Conservation (phyloP, 306 rosid species). For the Arachis stenosperma region DNA sequence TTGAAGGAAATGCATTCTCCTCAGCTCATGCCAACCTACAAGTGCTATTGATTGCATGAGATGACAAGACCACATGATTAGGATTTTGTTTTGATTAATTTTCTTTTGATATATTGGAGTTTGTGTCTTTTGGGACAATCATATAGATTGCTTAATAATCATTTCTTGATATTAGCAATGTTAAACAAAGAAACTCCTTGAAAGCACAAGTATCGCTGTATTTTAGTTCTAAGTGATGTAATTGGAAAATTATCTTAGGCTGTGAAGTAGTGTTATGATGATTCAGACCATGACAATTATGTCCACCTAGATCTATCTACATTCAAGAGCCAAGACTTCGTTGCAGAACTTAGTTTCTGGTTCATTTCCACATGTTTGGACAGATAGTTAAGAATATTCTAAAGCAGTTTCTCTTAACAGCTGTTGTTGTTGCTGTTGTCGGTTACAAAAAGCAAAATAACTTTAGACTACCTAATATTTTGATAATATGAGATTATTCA, state of each 20-base stretch:
- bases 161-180: neutral
- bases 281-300: constrained; percentile 9
- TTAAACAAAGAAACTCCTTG: constrained; percentile 11
- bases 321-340: neutral
- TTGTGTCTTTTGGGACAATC: constrained; percentile 25
- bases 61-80: constrained; percentile 7
- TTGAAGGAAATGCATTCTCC: constrained; percentile 73
- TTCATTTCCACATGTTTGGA: neutral
- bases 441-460: no score
- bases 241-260: neutral
- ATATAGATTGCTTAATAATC: neutral
- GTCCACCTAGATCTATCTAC: neutral
- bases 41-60: constrained; percentile 41
- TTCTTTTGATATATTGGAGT: neutral
- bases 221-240: constrained; percentile 17
- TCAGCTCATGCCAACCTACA: constrained; percentile 60
- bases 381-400: neutral
- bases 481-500: no score
- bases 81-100: constrained; percentile 7
- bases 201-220: neutral
- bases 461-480: no score
- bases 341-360: neutral
- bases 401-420: neutral
- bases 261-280: constrained; percentile 6
- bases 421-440: neutral